A percentile compares a stretch with the other conserved stretches of the same genome.
These are phyloP conservation scores for Leishmania guyanensis DNA, from an alignment of 208 protist genomes.

Conservation along the genomic window DNA sequence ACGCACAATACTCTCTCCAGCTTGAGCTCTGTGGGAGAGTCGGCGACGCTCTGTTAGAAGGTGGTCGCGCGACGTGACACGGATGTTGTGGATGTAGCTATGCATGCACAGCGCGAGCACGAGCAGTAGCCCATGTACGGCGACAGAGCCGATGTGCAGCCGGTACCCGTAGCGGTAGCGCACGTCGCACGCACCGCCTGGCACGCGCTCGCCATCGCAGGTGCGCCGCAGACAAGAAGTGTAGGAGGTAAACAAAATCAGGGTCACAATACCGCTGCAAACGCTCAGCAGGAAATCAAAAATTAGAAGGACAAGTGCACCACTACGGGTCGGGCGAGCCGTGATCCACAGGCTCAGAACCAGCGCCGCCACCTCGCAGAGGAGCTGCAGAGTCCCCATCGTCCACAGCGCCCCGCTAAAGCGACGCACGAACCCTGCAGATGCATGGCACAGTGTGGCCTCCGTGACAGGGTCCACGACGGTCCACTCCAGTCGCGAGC, in stretches of 20 bases:
- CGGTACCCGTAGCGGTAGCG: constrained; percentile 60
- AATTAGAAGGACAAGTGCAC: constrained; percentile 32
- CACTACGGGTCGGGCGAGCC: constrained; percentile 58
- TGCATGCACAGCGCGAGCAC: constrained; percentile 60
- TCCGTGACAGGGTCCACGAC: constrained; percentile 39
- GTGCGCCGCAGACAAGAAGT: constrained; percentile 44
- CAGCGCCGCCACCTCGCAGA: constrained; percentile 34
- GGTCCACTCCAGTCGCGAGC: constrained; percentile 25
- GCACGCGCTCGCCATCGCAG: constrained; percentile 39
- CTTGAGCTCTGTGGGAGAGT: constrained; percentile 1
- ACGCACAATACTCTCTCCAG: constrained; percentile 20
- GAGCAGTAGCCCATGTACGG: constrained; percentile 45
- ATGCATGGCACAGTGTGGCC: constrained; percentile 43
- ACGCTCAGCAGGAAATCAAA: constrained; percentile 34
- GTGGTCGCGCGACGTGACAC: constrained; percentile 24
- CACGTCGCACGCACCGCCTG: constrained; percentile 20
- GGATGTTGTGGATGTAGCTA: constrained; percentile 54
- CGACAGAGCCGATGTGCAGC: constrained; percentile 53
- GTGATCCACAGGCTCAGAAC: constrained; percentile 38
- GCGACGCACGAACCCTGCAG: constrained; percentile 23
- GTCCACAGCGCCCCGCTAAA: constrained; percentile 56
- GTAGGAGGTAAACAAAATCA: constrained; percentile 62
- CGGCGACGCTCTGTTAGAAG: constrained; percentile 35
- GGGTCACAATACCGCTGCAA: constrained; percentile 38
- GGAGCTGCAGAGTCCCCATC: constrained; percentile 50